Evolutionary conservation across 2,329 filamentous ascomycete species (phyloP).

Genomic region (Hymenoscyphus albidus): DNA sequence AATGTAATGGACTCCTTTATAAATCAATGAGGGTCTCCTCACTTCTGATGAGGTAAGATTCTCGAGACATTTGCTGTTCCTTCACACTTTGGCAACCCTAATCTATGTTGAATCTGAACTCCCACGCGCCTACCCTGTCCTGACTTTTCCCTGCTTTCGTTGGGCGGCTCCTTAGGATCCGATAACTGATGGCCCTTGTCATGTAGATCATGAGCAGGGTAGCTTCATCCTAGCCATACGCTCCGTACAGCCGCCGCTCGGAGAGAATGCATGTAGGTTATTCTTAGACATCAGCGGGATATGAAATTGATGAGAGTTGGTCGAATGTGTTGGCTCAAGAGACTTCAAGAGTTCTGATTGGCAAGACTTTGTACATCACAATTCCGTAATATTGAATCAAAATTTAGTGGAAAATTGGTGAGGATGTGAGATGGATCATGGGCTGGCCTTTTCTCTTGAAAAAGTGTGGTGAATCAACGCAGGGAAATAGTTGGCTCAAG

Average conservation of each 20-base stretch:
- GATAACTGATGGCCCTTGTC: not conserved
- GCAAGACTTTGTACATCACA: not conserved
- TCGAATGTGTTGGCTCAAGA: not conserved
- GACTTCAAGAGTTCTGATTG: not conserved
- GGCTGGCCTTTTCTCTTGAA: not conserved
- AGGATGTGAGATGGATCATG: not conserved
- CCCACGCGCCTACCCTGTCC: not conserved
- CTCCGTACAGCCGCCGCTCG: not conserved
- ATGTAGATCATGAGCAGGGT: slow-evolving; percentile 4
- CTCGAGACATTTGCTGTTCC: not conserved
- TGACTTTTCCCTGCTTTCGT: not conserved
- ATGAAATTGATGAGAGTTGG: not conserved
- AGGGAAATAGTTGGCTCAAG: not conserved
- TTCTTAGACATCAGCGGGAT: not conserved
- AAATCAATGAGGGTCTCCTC: not conserved
- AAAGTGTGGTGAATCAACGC: not conserved
- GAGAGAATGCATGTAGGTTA: not conserved
- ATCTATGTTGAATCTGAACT: not conserved
- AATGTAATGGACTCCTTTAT: not conserved
- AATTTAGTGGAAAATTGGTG: not conserved
- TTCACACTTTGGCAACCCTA: not conserved
- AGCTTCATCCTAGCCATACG: not conserved
- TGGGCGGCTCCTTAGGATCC: not conserved
- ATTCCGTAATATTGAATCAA: not conserved
- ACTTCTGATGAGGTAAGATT: not conserved